A percentile compares a stretch with the other conserved stretches of the same genome.
These are phyloP conservation scores for Kwoniella sp. DNA, from an alignment of 768 basidiomycete species.

Conservation along the genomic window DNA sequence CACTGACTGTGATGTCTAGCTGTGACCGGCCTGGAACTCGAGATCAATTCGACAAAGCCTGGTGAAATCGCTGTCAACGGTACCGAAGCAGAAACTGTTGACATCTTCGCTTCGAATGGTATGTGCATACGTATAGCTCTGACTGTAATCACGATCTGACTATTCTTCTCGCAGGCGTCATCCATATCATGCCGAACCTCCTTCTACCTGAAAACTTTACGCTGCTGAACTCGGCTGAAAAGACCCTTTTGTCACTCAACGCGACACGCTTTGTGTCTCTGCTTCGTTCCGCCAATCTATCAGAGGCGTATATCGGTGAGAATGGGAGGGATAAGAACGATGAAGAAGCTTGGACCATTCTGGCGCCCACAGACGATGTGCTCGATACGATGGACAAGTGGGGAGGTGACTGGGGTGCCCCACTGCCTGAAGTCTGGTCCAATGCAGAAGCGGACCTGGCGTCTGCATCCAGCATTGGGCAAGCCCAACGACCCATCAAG, in stretches of 20 bases:
- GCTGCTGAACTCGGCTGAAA: conserved; percentile 79
- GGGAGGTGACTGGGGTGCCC: conserved; percentile 23
- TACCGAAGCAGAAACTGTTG: conserved; percentile 60
- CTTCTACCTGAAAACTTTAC: conserved; percentile 76
- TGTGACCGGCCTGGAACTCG: conserved; percentile 30
- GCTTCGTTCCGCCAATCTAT: conserved; percentile 77
- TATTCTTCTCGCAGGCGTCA: conserved; percentile 69
- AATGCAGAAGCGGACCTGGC: conserved; percentile 3
- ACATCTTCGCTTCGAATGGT: conserved; percentile 89
- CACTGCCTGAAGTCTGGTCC: conserved; percentile 16
- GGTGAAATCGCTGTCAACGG: conserved; percentile 60
- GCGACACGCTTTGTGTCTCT: conserved; percentile 88
- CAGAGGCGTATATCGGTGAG: conserved; percentile 54
- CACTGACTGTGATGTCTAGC: conserved; percentile 1
- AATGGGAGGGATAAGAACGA: conserved; percentile 33
- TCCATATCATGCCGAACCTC: conserved; percentile 83
- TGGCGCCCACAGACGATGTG: conserved; percentile 87
- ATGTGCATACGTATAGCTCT: not conserved
- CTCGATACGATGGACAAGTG: conserved; percentile 57
- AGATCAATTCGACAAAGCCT: conserved; percentile 60
- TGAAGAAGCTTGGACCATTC: conserved; percentile 70
- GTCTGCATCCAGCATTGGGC: conserved; percentile 38
- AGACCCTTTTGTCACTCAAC: conserved; percentile 87
- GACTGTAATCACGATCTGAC: too few species aligned
- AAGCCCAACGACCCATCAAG: conserved; percentile 60